These are phyloP conservation scores for Huntiella moniliformis DNA, from an alignment of 2,329 filamentous ascomycete genomes.

Conservation along the genomic window DNA sequence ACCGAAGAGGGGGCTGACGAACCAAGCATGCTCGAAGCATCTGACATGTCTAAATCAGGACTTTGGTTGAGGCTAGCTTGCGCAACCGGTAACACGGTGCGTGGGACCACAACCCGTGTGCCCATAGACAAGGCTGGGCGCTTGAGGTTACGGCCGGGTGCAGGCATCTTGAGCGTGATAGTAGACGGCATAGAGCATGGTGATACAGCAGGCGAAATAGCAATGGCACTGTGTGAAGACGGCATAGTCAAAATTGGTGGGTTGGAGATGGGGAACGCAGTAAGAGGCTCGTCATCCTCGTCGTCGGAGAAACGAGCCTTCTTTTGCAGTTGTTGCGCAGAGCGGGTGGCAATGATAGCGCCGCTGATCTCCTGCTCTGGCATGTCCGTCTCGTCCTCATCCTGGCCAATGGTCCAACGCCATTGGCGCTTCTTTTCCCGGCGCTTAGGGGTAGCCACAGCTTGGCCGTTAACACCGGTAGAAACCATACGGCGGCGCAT, in stretches of 20 bases:
- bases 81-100: constrained; percentile 1
- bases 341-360: constrained; percentile 23
- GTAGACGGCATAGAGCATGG: background rate
- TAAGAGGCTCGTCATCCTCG: background rate
- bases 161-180: constrained; percentile 1
- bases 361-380: constrained; percentile 24
- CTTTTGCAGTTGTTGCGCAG: constrained; percentile 15
- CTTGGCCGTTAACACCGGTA: constrained; percentile 18
- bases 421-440: constrained; percentile 44
- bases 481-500: constrained; percentile 39
- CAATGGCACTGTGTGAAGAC: background rate
- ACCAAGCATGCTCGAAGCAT: constrained; percentile 6
- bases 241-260: background rate
- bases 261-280: background rate
- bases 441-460: constrained; percentile 18
- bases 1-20: background rate
- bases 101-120: background rate
- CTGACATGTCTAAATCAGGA: constrained; percentile 6
- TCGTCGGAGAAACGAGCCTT: constrained; percentile 8
- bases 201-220: background rate
- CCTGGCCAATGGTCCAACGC: constrained; percentile 46
- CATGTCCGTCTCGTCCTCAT: constrained; percentile 17
- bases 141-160: background rate
- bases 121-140: background rate
- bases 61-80: background rate